A percentile compares a stretch with the other conserved stretches of the same genome.
Evolutionary conservation across 2,329 filamentous ascomycete genomes (phyloP).

Genomic region (Pseudocercospora crystallina): DNA sequence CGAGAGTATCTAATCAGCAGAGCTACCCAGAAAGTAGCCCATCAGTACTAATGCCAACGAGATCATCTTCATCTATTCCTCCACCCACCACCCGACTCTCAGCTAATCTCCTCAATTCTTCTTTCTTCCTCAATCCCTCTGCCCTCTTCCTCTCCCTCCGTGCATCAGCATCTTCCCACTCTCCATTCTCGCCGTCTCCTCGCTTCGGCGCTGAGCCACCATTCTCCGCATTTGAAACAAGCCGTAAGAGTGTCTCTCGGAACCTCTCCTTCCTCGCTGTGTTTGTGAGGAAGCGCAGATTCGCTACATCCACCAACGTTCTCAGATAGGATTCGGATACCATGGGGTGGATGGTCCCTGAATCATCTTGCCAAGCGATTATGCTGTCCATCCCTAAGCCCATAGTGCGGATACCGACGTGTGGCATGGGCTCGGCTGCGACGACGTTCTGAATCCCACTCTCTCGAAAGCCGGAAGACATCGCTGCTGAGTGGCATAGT

Average conservation of each 20-base stretch:
- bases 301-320: conserved; percentile 67
- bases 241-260: conserved; percentile 49
- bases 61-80: too few species aligned
- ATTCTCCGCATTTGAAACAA: conserved; percentile 21
- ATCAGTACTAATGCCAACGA: too few species aligned
- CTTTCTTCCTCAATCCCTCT: conserved; percentile 48
- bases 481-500: conserved; percentile 69
- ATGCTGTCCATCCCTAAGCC: conserved; percentile 80
- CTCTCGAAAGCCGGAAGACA: conserved; percentile 84
- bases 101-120: conserved; percentile 4
- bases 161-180: conserved; percentile 42
- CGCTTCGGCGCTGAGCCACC: conserved; percentile 26
- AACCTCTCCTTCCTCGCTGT: conserved; percentile 67
- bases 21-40: too few species aligned
- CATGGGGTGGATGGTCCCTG: conserved; percentile 49
- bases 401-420: conserved; percentile 82
- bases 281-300: conserved; percentile 73
- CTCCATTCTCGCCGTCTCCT: conserved; percentile 29
- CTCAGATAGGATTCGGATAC: conserved; percentile 68
- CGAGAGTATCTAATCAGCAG: too few species aligned
- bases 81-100: too few species aligned
- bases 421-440: conserved; percentile 52
- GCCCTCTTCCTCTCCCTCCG: conserved; percentile 42
- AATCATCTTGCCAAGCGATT: conserved; percentile 57
- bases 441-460: conserved; percentile 62